phyloP scores from a whole-genome alignment of 306 rosid species.

The Pyrus bretschneideri region DNA sequence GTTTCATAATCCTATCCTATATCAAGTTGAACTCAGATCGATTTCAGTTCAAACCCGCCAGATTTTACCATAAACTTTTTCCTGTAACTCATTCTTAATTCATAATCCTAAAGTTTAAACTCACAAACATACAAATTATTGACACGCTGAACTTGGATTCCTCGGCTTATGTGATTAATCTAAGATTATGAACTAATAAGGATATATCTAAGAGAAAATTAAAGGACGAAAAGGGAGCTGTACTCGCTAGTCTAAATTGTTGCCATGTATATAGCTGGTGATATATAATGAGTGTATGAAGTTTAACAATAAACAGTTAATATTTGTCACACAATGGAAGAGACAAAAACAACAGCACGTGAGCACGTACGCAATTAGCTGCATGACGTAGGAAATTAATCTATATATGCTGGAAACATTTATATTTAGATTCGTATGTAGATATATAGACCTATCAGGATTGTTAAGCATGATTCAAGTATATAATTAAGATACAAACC shows the following conservation, averaged over 20 bases:
- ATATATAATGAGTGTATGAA: too few species aligned
- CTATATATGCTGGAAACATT: not conserved
- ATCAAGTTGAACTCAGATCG: too few species aligned
- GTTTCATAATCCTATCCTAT: not conserved
- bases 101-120: too few species aligned
- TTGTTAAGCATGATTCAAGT: too few species aligned
- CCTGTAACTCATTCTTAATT: too few species aligned
- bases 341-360: not conserved
- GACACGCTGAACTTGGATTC: not conserved
- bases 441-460: too few species aligned
- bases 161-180: not conserved
- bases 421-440: too few species aligned
- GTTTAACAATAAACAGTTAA: too few species aligned
- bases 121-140: too few species aligned
- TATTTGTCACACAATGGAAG: not conserved
- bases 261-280: too few species aligned
- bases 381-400: not conserved
- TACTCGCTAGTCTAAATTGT: not conserved
- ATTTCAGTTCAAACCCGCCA: too few species aligned
- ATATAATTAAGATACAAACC: constrained; percentile 29
- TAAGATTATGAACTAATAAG: not conserved
- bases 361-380: not conserved
- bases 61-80: too few species aligned
- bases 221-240: not conserved
- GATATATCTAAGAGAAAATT: not conserved